phyloP scores from a whole-genome alignment of 352 stramenopile species.

The Phytophthora vignae region DNA sequence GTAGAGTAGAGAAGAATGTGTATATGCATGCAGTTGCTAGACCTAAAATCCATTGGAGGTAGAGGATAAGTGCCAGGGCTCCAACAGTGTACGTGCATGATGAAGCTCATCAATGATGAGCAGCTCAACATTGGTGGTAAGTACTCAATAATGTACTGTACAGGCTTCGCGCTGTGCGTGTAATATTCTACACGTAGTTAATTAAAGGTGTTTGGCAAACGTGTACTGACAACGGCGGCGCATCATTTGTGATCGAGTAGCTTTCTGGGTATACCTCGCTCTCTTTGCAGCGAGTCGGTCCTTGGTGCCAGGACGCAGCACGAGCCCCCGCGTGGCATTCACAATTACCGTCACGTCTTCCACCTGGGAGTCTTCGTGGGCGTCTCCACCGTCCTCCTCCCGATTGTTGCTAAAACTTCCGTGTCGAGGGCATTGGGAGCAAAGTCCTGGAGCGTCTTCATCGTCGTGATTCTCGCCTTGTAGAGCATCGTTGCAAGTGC shows the following conservation, averaged over 20 bases:
- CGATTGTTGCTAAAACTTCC: constrained; percentile 25
- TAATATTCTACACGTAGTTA: background rate
- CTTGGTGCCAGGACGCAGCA: constrained; percentile 40
- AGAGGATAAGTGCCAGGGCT: no score
- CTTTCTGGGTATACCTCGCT: constrained; percentile 22
- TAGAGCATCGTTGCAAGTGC: constrained; percentile 4
- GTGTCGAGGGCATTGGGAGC: constrained; percentile 1
- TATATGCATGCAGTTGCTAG: no score
- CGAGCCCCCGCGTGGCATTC: constrained; percentile 53
- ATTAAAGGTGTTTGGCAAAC: constrained; percentile 41
- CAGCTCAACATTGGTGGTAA: no score
- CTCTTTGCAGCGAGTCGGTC: constrained; percentile 33
- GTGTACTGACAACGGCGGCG: constrained; percentile 58
- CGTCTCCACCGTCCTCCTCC: constrained; percentile 19
- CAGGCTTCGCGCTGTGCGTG: no score
- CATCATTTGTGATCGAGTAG: constrained; percentile 66
- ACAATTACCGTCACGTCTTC: constrained; percentile 62
- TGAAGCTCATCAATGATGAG: no score
- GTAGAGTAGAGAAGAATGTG: no score
- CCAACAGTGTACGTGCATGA: no score
- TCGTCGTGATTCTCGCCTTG: background rate
- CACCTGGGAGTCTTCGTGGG: constrained; percentile 4
- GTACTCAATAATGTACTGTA: no score
- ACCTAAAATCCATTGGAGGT: no score
- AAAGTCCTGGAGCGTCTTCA: background rate